These are phyloP conservation scores for Tuber indicum DNA, from an alignment of 495 filamentous ascomycete genomes.

Conservation along the genomic window DNA sequence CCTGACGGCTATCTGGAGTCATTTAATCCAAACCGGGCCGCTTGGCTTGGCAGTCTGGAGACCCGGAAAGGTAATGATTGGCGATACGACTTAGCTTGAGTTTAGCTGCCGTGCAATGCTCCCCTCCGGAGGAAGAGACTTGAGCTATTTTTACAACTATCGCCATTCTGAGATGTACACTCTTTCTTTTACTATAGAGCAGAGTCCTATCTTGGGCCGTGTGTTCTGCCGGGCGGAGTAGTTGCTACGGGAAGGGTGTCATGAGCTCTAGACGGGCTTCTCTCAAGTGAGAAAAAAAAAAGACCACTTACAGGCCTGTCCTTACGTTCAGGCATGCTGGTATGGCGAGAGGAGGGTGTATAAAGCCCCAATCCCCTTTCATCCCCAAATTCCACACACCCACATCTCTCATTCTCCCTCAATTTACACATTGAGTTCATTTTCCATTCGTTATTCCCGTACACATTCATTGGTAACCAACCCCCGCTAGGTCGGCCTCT, in stretches of 20 bases:
- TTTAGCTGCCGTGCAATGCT: not conserved
- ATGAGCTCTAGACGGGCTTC: not conserved
- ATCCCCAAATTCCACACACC: slow-evolving; percentile 16
- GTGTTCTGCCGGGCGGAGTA: not conserved
- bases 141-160: not conserved
- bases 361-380: slow-evolving; percentile 11
- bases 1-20: not conserved
- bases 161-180: not conserved
- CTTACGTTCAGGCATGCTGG: not conserved
- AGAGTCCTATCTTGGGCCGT: not conserved
- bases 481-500: not conserved
- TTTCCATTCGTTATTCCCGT: slow-evolving; percentile 4
- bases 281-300: not conserved
- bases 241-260: not conserved
- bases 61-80: not conserved
- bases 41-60: not conserved
- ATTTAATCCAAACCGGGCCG: not conserved
- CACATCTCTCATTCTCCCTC: slow-evolving; percentile 10
- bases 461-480: not conserved
- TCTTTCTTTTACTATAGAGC: not conserved
- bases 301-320: not conserved
- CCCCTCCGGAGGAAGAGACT: not conserved
- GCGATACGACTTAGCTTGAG: not conserved
- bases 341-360: slow-evolving; percentile 10
- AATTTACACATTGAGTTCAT: slow-evolving; percentile 5